Evolutionary conservation across 177 flowering plant genomes (phyloP), one percentile per base, ranked within the genome.

Genomic region (Vitis hybrid): DNA sequence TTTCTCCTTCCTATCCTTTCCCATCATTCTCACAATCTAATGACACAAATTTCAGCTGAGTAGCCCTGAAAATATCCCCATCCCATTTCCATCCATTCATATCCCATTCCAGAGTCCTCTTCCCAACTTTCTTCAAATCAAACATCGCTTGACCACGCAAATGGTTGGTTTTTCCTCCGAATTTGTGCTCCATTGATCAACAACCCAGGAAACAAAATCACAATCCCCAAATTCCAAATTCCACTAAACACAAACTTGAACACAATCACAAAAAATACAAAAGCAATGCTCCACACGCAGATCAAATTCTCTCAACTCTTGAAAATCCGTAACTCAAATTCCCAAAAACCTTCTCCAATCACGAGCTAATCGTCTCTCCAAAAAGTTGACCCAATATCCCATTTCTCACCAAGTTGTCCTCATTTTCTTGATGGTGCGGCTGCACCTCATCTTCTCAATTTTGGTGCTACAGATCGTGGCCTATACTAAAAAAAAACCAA

Each of bases 81-180:
- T 87, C 90, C 90, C 90, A 87, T 75, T 69, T 81, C 89, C 89
- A 87, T 29, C 85, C 86, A 81, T 85, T 83, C 78, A 85, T 85
- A 73, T 87, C 84, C 90, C 90, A 87, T 16, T 87, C 89, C 60
- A 79, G 45, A 51, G 56, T 75, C 79, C 69, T 84, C 67, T 80
- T 83, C 18, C 81, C 84, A 62, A 71, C 69, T 1, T 77, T 65
- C 52, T 72, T 78, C 62, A 77, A 21, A 67, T 77, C 80, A n/a
- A 83, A 51, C 52, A 73, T 65, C 64, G 68, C 78, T 1, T 77
- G 73, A 58, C 83, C 85, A 68, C 67, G 79, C 3, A 77, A 65
- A 48, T 77, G 59, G 53, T 56, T 68, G 51, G 64, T 13, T 56
- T 79, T 62, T 7, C 76, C 81, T 52, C 81, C 71, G 61, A 77